These are phyloP conservation scores for Solanum verrucosum DNA, from an alignment of 257 asterid species.

Conservation along the genomic window DNA sequence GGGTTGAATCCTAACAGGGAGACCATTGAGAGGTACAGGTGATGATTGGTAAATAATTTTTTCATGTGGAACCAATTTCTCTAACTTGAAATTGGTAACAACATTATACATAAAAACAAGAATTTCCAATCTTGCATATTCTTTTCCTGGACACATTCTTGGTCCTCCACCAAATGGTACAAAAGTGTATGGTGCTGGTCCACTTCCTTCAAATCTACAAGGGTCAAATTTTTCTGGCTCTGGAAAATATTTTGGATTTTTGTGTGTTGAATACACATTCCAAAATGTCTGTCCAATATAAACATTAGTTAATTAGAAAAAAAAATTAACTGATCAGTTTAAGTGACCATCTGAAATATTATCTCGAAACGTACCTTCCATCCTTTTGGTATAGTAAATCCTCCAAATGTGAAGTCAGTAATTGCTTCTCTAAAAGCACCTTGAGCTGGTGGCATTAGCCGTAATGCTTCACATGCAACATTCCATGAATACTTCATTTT, in stretches of 20 bases:
- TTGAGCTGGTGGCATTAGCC: slow-evolving; percentile 16
- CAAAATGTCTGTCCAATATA: slow-evolving; percentile 15
- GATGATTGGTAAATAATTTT: slow-evolving; percentile 10
- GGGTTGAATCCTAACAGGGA: slow-evolving; percentile 19
- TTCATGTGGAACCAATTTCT: slow-evolving; percentile 10
- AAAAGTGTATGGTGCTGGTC: neutral
- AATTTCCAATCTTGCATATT: neutral
- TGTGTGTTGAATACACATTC: slow-evolving; percentile 21
- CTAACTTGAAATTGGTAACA: slow-evolving; percentile 14
- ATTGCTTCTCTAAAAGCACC: slow-evolving; percentile 17
- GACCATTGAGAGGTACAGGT: slow-evolving; percentile 18
- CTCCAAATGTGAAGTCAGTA: slow-evolving; percentile 12
- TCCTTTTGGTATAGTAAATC: slow-evolving; percentile 21
- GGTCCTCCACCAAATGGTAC: slow-evolving; percentile 12
- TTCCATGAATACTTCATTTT: slow-evolving; percentile 28
- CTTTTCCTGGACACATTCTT: neutral
- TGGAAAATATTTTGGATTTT: slow-evolving; percentile 12
- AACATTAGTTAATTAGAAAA: neutral
- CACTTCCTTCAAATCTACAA: neutral
- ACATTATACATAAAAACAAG: slow-evolving; percentile 3
- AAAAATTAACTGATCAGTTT: too few species aligned
- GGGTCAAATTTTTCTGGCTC: neutral
- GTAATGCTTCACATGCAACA: slow-evolving; percentile 9
- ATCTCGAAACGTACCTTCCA: slow-evolving; percentile 9
- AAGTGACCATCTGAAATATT: too few species aligned